Conservation (phyloP, 768 basidiomycete genomes). For the Jaapia argillacea region DNA sequence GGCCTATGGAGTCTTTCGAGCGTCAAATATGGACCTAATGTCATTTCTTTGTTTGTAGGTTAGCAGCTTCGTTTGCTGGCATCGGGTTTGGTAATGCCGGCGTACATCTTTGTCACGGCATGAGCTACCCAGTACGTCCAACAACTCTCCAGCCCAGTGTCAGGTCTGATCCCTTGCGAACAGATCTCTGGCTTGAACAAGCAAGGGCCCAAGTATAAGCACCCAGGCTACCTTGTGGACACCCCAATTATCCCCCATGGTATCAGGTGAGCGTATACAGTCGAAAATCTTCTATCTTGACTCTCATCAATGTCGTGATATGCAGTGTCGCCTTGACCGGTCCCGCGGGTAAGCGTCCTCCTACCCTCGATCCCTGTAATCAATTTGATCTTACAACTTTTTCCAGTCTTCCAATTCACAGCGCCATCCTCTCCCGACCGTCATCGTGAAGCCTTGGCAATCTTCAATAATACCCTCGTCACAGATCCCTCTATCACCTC, state of each 20-base stretch:
- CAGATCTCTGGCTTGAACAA: conserved; percentile 94
- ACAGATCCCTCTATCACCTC: conserved; percentile 61
- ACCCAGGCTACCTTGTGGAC: conserved; percentile 80
- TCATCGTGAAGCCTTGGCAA: conserved; percentile 80
- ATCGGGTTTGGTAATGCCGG: conserved; percentile 95
- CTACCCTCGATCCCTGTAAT: conserved; percentile 6
- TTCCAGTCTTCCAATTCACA: conserved; percentile 84
- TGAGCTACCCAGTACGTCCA: conserved; percentile 69
- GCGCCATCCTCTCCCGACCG: conserved; percentile 88
- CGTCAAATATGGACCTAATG: neutral
- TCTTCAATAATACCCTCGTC: conserved; percentile 62
- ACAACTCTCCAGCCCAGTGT: no score
- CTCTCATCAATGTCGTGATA: conserved; percentile 4
- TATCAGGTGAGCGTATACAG: conserved; percentile 27
- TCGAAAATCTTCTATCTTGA: neutral
- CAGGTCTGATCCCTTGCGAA: neutral
- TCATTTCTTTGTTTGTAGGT: conserved; percentile 26
- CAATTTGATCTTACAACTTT: conserved; percentile 1
- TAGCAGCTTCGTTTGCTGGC: conserved; percentile 90
- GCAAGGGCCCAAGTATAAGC: conserved; percentile 84
- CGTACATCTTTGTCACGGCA: conserved; percentile 84
- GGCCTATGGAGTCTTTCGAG: conserved; percentile 10
- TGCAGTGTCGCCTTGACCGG: conserved; percentile 78
- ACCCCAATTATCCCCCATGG: conserved; percentile 93
- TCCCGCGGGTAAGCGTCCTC: conserved; percentile 50